Evolutionary conservation across 2,329 filamentous ascomycete species (phyloP).

Genomic region (Didymella lethalis): DNA sequence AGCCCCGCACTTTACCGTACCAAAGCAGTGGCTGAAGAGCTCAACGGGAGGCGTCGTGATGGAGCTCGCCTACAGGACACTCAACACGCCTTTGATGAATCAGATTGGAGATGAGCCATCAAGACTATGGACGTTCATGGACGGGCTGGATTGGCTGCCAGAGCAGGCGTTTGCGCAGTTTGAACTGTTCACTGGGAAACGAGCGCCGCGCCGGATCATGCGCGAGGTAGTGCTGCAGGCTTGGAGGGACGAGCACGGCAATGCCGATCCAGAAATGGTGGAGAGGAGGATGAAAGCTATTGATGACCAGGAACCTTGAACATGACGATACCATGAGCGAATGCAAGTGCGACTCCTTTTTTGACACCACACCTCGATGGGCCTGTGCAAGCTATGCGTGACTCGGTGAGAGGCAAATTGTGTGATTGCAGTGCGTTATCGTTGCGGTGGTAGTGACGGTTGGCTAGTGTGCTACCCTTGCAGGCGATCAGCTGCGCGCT

Average conservation of each 20-base stretch:
- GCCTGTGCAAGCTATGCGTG: background rate
- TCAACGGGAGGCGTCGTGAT: slow-evolving; percentile 78
- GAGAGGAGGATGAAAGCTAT: slow-evolving; percentile 45
- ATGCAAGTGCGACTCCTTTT: background rate
- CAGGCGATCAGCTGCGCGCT: background rate
- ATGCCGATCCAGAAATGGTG: slow-evolving; percentile 43
- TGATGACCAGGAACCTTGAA: slow-evolving; percentile 46
- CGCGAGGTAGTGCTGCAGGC: slow-evolving; percentile 64
- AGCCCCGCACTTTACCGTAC: slow-evolving; percentile 74
- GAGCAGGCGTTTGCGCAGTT: slow-evolving; percentile 85
- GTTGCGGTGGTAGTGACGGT: background rate
- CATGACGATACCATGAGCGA: slow-evolving; percentile 4
- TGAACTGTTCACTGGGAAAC: slow-evolving; percentile 78
- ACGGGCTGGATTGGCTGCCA: slow-evolving; percentile 77
- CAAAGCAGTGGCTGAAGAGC: slow-evolving; percentile 73
- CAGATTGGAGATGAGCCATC: slow-evolving; percentile 69
- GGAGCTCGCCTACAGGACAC: slow-evolving; percentile 75
- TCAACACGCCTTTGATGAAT: slow-evolving; percentile 73
- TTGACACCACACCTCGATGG: background rate
- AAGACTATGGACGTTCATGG: slow-evolving; percentile 75
- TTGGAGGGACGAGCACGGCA: slow-evolving; percentile 46
- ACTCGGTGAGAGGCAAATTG: background rate
- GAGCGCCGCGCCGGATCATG: slow-evolving; percentile 76
- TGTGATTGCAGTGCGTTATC: background rate
- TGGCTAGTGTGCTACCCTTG: background rate